phyloP scores from a whole-genome alignment of 1,139 yeast genomes.

The Suhomyces panamericanus region DNA sequence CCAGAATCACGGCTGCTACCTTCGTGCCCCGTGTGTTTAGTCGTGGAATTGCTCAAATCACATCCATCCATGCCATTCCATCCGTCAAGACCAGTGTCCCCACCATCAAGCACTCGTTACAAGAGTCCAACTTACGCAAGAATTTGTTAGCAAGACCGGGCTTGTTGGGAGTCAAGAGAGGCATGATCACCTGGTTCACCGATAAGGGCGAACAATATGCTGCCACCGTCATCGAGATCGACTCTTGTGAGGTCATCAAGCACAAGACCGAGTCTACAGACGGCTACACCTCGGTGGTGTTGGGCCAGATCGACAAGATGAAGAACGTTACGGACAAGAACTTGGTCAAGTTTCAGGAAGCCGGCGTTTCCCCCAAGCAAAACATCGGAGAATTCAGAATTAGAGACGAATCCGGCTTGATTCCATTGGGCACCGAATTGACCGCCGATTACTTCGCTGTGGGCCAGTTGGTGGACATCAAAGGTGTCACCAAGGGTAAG shows the following conservation, averaged over 20 bases:
- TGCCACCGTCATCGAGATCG: conserved; percentile 84
- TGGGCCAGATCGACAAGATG: conserved; percentile 79
- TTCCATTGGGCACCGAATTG: conserved; percentile 77
- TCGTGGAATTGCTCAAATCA: conserved; percentile 49
- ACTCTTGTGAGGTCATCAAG: conserved; percentile 81
- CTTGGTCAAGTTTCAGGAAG: conserved; percentile 78
- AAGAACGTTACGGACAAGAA: conserved; percentile 63
- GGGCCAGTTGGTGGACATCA: conserved; percentile 83
- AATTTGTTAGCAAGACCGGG: conserved; percentile 79
- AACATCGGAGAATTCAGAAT: conserved; percentile 77
- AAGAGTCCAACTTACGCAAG: conserved; percentile 60
- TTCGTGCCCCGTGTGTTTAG: conserved; percentile 17
- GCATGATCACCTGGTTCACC: conserved; percentile 85
- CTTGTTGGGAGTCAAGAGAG: conserved; percentile 75
- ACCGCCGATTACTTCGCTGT: conserved; percentile 79
- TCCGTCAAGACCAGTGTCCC: conserved; percentile 45
- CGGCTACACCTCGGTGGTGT: conserved; percentile 83
- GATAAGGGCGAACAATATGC: conserved; percentile 68
- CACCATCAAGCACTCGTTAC: conserved; percentile 54
- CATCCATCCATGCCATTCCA: conserved; percentile 57
- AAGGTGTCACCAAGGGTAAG: conserved; percentile 85
- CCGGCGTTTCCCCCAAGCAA: conserved; percentile 82
- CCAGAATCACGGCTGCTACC: not conserved
- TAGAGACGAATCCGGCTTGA: conserved; percentile 60
- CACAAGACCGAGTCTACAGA: conserved; percentile 66